A percentile compares a stretch with the other conserved stretches of the same genome.
These are phyloP conservation scores for Ogataea chonburiensis DNA, from an alignment of 805 yeast genomes.

Conservation along the genomic window DNA sequence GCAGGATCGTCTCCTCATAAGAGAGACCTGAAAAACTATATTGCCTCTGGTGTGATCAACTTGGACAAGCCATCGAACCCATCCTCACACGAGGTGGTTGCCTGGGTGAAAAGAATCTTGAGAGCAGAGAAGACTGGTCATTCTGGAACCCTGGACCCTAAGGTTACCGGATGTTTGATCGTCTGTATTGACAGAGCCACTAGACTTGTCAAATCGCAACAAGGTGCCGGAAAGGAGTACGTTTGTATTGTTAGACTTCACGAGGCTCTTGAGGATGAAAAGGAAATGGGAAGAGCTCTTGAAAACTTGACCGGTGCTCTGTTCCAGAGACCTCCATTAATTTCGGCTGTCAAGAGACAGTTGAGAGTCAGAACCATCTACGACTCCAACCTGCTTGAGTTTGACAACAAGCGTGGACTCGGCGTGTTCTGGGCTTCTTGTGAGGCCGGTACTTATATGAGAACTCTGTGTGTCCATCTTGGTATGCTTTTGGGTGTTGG, in stretches of 20 bases:
- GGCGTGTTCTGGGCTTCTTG: constrained; percentile 99
- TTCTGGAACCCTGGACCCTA: constrained; percentile 97
- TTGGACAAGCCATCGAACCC: constrained; percentile 98
- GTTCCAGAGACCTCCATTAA: constrained; percentile 98
- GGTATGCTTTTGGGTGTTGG: constrained; percentile 99
- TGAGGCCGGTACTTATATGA: constrained; percentile 99
- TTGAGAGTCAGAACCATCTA: constrained; percentile 96
- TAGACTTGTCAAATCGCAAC: constrained; percentile 96
- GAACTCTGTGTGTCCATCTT: constrained; percentile 97
- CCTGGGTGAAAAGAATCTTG: constrained; percentile 96
- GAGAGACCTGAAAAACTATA: constrained; percentile 86
- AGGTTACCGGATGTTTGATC: constrained; percentile 96
- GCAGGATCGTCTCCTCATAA: constrained; percentile 92
- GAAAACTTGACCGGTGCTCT: constrained; percentile 98
- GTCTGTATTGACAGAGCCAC: constrained; percentile 99
- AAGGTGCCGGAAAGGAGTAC: constrained; percentile 99
- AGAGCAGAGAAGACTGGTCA: constrained; percentile 98
- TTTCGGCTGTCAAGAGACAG: constrained; percentile 98
- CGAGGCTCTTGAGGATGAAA: constrained; percentile 86
- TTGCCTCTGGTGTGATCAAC: constrained; percentile 94
- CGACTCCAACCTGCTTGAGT: constrained; percentile 92
- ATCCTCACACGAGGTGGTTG: constrained; percentile 98
- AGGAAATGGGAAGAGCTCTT: constrained; percentile 77
- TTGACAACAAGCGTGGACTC: constrained; percentile 92
- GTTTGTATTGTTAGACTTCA: constrained; percentile 96